phyloP scores from a whole-genome alignment of 306 rosid genomes.

The Casuarina cunninghamiana region DNA sequence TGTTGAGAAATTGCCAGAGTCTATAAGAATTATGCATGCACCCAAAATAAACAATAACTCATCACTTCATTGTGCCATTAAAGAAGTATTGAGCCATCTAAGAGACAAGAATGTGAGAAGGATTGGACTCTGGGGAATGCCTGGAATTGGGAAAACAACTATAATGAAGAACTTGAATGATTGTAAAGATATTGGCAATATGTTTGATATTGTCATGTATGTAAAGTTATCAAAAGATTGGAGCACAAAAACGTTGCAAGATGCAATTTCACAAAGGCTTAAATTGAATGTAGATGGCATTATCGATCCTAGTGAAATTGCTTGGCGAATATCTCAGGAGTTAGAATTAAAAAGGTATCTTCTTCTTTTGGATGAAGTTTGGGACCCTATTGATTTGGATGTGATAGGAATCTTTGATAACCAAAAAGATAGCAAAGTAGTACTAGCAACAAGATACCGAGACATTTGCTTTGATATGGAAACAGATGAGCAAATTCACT shows the following conservation, averaged over 20 bases:
- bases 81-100: not conserved
- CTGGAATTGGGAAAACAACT: not conserved
- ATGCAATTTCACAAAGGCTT: not conserved
- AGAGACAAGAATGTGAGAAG: not conserved
- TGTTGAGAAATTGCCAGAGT: not conserved
- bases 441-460: slow-evolving; percentile 18
- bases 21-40: not conserved
- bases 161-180: slow-evolving; percentile 1
- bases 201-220: not conserved
- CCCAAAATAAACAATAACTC: not conserved
- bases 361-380: slow-evolving; percentile 37
- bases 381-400: not conserved
- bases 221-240: not conserved
- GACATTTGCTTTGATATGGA: not conserved
- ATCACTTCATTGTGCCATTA: not conserved
- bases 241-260: not conserved
- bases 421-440: slow-evolving; percentile 26
- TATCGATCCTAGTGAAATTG: not conserved
- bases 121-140: not conserved
- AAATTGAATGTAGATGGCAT: not conserved
- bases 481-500: not conserved
- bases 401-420: slow-evolving; percentile 11
- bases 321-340: slow-evolving; percentile 8
- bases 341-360: slow-evolving; percentile 21
- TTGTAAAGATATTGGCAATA: not conserved